These are phyloP conservation scores for Lecanicillium sp. DNA, from an alignment of 2,329 filamentous ascomycete genomes.

Conservation along the genomic window DNA sequence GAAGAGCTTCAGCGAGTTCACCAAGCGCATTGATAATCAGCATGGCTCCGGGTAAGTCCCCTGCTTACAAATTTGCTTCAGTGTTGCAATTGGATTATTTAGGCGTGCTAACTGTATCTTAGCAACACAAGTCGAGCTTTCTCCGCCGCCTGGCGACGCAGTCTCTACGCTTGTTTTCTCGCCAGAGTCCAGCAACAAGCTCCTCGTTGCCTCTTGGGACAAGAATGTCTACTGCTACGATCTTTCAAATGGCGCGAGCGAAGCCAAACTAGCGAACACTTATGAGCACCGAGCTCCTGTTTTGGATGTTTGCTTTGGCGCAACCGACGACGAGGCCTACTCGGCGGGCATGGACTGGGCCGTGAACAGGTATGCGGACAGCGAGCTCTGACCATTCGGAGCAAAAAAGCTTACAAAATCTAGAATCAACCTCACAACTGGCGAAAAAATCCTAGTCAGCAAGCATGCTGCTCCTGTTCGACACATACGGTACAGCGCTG, in stretches of 20 bases:
- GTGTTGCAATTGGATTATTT: neutral
- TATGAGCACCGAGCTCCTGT: slow-evolving; percentile 80
- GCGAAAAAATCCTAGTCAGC: slow-evolving; percentile 66
- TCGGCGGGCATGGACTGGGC: slow-evolving; percentile 80
- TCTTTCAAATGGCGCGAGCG: slow-evolving; percentile 49
- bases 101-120: slow-evolving; percentile 12
- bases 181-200: slow-evolving; percentile 60
- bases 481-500: slow-evolving; percentile 70
- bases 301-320: slow-evolving; percentile 85
- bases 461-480: slow-evolving; percentile 74
- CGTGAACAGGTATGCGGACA: slow-evolving; percentile 62
- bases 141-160: slow-evolving; percentile 74
- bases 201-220: slow-evolving; percentile 95
- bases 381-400: too few relatives aligned
- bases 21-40: slow-evolving; percentile 13
- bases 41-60: slow-evolving; percentile 34
- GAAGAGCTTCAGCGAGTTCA: slow-evolving; percentile 10
- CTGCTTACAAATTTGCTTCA: neutral
- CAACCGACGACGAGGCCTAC: slow-evolving; percentile 74
- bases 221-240: slow-evolving; percentile 87
- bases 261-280: slow-evolving; percentile 52
- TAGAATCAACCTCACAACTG: slow-evolving; percentile 61
- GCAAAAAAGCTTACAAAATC: neutral
- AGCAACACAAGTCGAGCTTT: slow-evolving; percentile 74
- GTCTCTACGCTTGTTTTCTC: slow-evolving; percentile 85